Percentiles rank a stretch among this genome's conserved stretches.
Evolutionary conservation across 495 filamentous ascomycete species (phyloP).

Genomic region (Talaromyces adpressus): DNA sequence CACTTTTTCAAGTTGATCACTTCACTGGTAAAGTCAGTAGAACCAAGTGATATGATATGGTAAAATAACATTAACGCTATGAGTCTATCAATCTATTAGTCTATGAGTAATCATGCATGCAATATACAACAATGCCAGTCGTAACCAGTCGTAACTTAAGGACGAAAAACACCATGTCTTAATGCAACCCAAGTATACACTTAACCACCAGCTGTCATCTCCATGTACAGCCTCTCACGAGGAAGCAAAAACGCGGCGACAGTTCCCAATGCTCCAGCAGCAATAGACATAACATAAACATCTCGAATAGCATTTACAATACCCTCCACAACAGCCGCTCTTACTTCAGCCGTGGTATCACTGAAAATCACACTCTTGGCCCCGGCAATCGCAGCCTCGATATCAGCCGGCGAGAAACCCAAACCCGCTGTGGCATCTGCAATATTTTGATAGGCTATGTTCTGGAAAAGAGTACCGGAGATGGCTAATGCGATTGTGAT

Average conservation of each 20-base stretch:
- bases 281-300: constrained; percentile 9
- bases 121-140: background rate
- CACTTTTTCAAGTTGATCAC: background rate
- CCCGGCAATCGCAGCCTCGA: constrained; percentile 7
- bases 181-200: background rate
- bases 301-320: constrained; percentile 8
- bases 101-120: background rate
- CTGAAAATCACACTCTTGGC: constrained; percentile 6
- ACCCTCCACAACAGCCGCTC: background rate
- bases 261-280: constrained; percentile 7
- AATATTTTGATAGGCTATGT: constrained; percentile 27
- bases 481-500: constrained; percentile 47
- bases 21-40: background rate
- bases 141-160: background rate
- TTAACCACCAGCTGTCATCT: constrained; percentile 1
- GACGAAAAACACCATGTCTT: background rate
- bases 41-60: background rate
- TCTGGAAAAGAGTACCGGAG: constrained; percentile 48
- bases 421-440: background rate
- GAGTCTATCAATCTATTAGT: background rate
- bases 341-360: background rate
- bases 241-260: constrained; percentile 5
- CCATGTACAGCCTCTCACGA: background rate
- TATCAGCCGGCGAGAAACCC: constrained; percentile 6
- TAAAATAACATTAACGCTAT: background rate